phyloP scores from a whole-genome alignment of 805 yeast species.

The Danielia reshetovae region DNA sequence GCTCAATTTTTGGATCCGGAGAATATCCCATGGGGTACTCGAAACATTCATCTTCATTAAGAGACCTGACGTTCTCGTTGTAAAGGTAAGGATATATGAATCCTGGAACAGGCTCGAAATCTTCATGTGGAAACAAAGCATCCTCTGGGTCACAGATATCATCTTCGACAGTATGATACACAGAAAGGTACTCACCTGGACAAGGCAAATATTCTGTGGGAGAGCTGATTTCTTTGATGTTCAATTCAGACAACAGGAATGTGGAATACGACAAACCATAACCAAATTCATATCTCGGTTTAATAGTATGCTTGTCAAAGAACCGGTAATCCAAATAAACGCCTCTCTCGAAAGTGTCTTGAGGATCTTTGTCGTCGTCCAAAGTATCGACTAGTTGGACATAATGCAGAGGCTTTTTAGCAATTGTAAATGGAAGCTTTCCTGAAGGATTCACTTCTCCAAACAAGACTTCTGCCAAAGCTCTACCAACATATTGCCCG shows the following conservation, averaged over 20 bases:
- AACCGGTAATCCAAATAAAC: conserved; percentile 52
- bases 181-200: conserved; percentile 45
- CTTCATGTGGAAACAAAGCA: conserved; percentile 50
- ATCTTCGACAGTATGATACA: conserved; percentile 39
- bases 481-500: conserved; percentile 55
- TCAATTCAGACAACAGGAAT: conserved; percentile 32
- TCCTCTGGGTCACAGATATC: conserved; percentile 52
- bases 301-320: conserved; percentile 52
- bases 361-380: conserved; percentile 28
- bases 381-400: conserved; percentile 41
- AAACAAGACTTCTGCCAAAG: conserved; percentile 54
- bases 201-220: conserved; percentile 45
- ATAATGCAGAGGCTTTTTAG: conserved; percentile 45
- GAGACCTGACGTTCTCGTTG: conserved; percentile 29
- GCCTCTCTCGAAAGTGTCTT: conserved; percentile 45
- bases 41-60: conserved; percentile 37
- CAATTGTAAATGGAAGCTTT: conserved; percentile 59
- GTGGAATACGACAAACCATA: conserved; percentile 56
- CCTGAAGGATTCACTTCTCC: conserved; percentile 66
- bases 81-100: conserved; percentile 53
- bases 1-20: conserved; percentile 32
- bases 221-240: conserved; percentile 38
- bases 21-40: conserved; percentile 38
- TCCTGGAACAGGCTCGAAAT: conserved; percentile 50
- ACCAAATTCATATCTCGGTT: conserved; percentile 60